Evolutionary conservation across 805 yeast genomes (phyloP).

Genomic region (Wickerhamiella sorbophila): DNA sequence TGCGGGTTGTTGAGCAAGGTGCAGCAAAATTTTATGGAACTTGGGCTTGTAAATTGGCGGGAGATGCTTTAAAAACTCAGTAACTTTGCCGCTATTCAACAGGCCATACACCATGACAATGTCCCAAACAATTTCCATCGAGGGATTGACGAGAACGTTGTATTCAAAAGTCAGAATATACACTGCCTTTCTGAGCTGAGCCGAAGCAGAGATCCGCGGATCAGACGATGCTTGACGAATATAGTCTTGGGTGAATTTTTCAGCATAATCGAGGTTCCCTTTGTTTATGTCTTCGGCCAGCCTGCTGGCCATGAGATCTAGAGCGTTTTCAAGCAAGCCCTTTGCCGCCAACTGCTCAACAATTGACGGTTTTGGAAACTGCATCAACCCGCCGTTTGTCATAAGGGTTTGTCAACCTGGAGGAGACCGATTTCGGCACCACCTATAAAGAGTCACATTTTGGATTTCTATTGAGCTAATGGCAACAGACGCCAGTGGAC

Average conservation of each 20-base stretch:
- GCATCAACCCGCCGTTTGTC: background rate
- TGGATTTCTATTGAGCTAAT: too few species aligned
- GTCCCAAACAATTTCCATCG: constrained; percentile 19
- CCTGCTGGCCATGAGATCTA: constrained; percentile 3
- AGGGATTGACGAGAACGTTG: constrained; percentile 5
- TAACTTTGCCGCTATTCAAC: constrained; percentile 8
- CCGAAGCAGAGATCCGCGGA: background rate
- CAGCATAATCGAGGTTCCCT: background rate
- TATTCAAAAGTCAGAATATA: constrained; percentile 5
- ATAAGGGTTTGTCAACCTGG: too few species aligned
- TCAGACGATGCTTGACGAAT: background rate
- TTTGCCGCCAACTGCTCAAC: background rate
- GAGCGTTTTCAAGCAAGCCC: constrained; percentile 2
- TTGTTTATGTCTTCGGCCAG: background rate
- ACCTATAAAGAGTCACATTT: background rate
- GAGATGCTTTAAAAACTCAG: constrained; percentile 6
- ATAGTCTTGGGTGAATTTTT: constrained; percentile 1
- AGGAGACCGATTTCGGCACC: background rate
- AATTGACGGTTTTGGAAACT: constrained; percentile 3
- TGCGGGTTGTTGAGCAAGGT: background rate
- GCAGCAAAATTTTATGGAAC: background rate
- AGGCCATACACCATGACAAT: constrained; percentile 17
- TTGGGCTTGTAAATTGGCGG: constrained; percentile 2
- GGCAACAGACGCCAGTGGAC: constrained; percentile 17
- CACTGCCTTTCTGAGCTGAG: constrained; percentile 9